Evolutionary conservation across 768 basidiomycete species (phyloP), one percentile per base, ranked within the genome.

Genomic region (Agrocybe pediades): DNA sequence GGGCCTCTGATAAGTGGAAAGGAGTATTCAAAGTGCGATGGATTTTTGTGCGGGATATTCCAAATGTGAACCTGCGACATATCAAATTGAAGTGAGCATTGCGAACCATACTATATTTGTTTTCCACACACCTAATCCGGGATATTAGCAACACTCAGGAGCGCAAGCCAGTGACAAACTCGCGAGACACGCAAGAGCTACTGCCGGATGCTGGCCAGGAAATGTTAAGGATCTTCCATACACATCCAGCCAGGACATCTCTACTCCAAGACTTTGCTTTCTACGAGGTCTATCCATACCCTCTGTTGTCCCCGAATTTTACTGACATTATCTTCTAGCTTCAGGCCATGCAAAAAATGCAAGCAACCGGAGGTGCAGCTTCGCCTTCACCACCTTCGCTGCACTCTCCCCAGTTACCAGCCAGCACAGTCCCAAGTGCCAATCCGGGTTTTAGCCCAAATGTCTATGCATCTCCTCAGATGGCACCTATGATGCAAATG

Each of bases 1-100:
- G 97, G 97, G 95, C 95, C 1, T 95, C 95, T 27, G 95, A 98
- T 72, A 99, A 99, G 69, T 99, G 97, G 97, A 98, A 99, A 71
- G 97, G 97, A 20, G 93, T 98, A 48, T 97, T 99, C 79, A 96
- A 95, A 74, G 93, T 99, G 21, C 83, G 88, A 52, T 98, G 97
- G 97, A 87, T 98, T 58, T 98, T 94, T 67, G 95, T 99, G 52
- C 87, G 94, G 53, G 96, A 98, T 66, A 94, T 94, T 46, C 94
- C 93, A 21, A 95, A 95, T 64, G 83, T 90, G 58, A 90, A 87
- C 49, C 71, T 97, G 43, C 80, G 94, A 44, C 94, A 96, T 69
- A 95, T 97, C 66, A 87, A 91, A 58, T 72, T 95, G 45, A 88
- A 87, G 92, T 93, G 69, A 25, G 81, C 47, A 52, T 7, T n/a